phyloP scores from a whole-genome alignment of 2,329 filamentous ascomycete genomes.

The Exserohilum rostratum region DNA sequence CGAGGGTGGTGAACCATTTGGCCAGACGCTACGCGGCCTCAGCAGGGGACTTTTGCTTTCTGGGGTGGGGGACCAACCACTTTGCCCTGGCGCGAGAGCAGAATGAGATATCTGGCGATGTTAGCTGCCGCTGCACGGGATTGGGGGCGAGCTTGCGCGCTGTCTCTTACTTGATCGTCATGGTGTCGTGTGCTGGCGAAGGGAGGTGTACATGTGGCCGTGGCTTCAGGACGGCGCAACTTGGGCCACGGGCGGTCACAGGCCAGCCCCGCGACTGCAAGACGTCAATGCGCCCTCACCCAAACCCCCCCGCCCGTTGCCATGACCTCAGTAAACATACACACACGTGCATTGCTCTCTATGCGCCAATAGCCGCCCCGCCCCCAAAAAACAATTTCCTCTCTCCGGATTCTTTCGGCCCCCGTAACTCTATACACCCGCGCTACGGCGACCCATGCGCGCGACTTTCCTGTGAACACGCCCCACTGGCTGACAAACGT shows the following conservation, averaged over 20 bases:
- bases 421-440: background rate
- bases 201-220: constrained; percentile 10
- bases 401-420: background rate
- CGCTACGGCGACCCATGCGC: constrained; percentile 1
- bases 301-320: constrained; percentile 11
- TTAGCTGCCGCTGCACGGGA: constrained; percentile 6
- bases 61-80: constrained; percentile 71
- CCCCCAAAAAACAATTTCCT: too few species aligned
- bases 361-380: background rate
- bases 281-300: constrained; percentile 31
- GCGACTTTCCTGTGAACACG: constrained; percentile 5
- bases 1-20: constrained; percentile 99
- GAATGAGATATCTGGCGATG: constrained; percentile 81
- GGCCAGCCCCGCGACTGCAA: constrained; percentile 30
- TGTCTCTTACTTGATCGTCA: constrained; percentile 62
- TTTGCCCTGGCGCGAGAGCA: constrained; percentile 98
- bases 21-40: constrained; percentile 76
- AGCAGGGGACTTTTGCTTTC: constrained; percentile 34
- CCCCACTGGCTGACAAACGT: constrained; percentile 32
- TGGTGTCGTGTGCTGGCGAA: constrained; percentile 35
- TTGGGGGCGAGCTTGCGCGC: background rate
- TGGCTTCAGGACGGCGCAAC: constrained; percentile 11
- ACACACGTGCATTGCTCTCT: background rate
- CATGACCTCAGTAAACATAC: background rate
- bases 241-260: constrained; percentile 24